Evolutionary conservation across 163 green algal species (phyloP).

Genomic region (Volvox carteri): DNA sequence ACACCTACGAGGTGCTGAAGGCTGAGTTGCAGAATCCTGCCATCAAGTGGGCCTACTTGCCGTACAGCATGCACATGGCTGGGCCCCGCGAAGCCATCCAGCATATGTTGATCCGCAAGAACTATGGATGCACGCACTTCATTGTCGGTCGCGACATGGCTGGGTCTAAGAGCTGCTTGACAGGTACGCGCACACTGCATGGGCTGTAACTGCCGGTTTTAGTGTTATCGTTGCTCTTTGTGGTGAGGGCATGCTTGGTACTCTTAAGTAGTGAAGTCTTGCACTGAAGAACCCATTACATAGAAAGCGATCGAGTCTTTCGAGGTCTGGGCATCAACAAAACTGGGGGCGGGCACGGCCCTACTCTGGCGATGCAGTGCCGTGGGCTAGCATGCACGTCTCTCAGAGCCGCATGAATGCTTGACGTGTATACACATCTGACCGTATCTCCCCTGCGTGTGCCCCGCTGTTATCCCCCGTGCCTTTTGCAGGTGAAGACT

Average conservation of each 20-base stretch:
- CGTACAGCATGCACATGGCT: conserved; percentile 99
- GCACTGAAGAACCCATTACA: background rate
- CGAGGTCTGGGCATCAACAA: background rate
- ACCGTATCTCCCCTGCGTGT: background rate
- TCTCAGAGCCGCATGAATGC: too few relatives aligned
- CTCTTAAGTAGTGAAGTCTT: background rate
- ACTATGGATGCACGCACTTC: conserved; percentile 99
- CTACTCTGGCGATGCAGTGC: too few relatives aligned
- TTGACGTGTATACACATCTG: too few relatives aligned
- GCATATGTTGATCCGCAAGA: conserved; percentile 99
- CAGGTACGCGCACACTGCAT: conserved; percentile 49
- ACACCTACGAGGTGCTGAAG: conserved; percentile 93
- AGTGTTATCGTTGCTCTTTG: background rate
- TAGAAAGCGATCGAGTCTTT: background rate
- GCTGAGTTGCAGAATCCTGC: conserved; percentile 91
- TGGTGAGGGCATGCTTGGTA: background rate
- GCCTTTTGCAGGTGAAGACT: conserved; percentile 70
- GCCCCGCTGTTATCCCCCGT: too few relatives aligned
- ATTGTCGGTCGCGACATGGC: conserved; percentile 97
- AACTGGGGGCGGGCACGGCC: too few relatives aligned
- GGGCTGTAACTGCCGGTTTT: background rate
- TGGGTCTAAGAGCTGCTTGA: conserved; percentile 75
- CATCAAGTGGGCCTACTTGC: conserved; percentile 98
- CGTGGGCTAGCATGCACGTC: too few relatives aligned
- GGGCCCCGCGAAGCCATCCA: conserved; percentile 98